Evolutionary conservation across 352 stramenopile species (phyloP), one percentile per base, ranked within the genome.

Genomic region (Globisporangium camurandrum): DNA sequence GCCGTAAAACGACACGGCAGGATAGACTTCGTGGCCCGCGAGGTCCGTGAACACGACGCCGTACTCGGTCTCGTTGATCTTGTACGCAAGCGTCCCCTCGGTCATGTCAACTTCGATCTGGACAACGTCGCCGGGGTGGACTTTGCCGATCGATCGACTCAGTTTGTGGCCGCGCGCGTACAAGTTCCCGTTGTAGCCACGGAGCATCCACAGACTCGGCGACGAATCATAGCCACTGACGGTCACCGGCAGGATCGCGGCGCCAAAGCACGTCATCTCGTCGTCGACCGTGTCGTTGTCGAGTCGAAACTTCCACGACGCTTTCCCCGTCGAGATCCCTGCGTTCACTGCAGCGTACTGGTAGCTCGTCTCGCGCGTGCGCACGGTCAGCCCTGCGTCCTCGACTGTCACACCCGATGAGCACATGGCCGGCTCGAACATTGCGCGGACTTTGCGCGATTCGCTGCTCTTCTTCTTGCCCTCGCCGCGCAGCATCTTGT

Each of bases 201-300:
- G 73, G 2, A 95, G 56, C 88, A 97, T 97, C 88, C 88, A 97
- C 28, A 97, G 56, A 59, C 74, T 95, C 9, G 85, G 81, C 22
- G 84, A 95, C 14, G 86, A 95, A 49, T 95, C 89, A 46, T 97
- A 97, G 28, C 85, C 86, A 27, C 80, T 91, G 1, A 91, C 82
- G 24, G 76, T 88, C 39, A 95, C 79, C 44, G 86, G 88, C 24
- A 95, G 66, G 41, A 92, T 92, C 6, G 86, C 84, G 23, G 88
- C 88, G 45, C 88, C 88, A 64, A 97, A 95, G 34, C 88, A 95
- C 33, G 83, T 96, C 82, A 93, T 95, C 57, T 97, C 88, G 37
- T 97, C 88, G 44, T 95, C 89, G 20, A 86, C 70, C 5, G 82
- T 93, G 56, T 95, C 85, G 6, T 88, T 88, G 67, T 93, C 85